Conservation (phyloP, 352 stramenopile species). For the Pseudoperonospora humuli region DNA sequence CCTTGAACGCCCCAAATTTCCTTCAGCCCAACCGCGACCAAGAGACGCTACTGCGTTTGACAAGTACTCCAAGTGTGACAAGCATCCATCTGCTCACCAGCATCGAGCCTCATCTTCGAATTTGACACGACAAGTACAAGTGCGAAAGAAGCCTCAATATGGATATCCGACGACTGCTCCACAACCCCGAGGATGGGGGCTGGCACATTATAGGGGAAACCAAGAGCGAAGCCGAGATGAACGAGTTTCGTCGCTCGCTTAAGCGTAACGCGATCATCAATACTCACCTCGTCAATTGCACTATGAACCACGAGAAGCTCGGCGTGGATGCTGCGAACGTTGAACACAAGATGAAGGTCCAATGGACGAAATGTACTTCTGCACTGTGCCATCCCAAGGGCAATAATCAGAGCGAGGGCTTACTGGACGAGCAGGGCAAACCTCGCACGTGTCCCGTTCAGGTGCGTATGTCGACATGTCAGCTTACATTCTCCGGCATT, state of each 20-base stretch:
- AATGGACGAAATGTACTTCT: constrained; percentile 80
- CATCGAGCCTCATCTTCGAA: constrained; percentile 19
- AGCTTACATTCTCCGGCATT: constrained; percentile 63
- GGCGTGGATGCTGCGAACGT: constrained; percentile 26
- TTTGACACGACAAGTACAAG: constrained; percentile 7
- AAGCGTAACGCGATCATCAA: constrained; percentile 84
- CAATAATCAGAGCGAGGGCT: constrained; percentile 19
- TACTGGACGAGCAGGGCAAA: constrained; percentile 21
- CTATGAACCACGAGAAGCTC: constrained; percentile 64
- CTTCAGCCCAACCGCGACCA: constrained; percentile 3
- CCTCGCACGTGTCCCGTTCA: constrained; percentile 53
- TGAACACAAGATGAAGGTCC: constrained; percentile 82
- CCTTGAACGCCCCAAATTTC: constrained; percentile 16
- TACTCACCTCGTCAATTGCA: constrained; percentile 76
- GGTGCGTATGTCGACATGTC: constrained; percentile 75
- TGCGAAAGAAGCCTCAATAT: constrained; percentile 17
- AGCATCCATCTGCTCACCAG: constrained; percentile 14
- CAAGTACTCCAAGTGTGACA: constrained; percentile 23
- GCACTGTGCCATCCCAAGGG: constrained; percentile 67
- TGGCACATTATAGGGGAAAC: constrained; percentile 78
- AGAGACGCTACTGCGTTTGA: constrained; percentile 27
- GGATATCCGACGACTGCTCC: constrained; percentile 67
- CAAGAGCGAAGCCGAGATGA: constrained; percentile 60
- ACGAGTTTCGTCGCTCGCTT: constrained; percentile 64
- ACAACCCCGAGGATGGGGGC: constrained; percentile 67